A percentile compares a stretch with the other conserved stretches of the same genome.
Evolutionary conservation across 768 basidiomycete species (phyloP).

Genomic region (Glaciozyma martinii): DNA sequence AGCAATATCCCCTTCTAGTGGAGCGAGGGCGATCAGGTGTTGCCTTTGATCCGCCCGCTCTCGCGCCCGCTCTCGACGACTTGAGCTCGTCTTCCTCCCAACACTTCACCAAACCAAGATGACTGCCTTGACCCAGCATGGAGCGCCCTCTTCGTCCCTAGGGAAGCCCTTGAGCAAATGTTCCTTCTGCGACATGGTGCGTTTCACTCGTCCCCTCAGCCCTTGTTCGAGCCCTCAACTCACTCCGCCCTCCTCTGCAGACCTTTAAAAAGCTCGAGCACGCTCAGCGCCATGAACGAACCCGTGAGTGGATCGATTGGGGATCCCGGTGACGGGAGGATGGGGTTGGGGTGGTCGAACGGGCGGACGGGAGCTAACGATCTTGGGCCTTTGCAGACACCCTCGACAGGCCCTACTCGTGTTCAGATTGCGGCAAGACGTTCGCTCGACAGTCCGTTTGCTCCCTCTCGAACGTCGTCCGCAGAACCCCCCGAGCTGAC

Average conservation of each 20-base stretch:
- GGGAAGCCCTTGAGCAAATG: not conserved
- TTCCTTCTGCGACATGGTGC: not conserved
- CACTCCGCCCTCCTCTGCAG: not conserved
- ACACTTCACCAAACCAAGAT: no score
- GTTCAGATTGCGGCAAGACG: constrained; percentile 32
- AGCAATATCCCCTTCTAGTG: no score
- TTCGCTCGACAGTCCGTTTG: constrained; percentile 33
- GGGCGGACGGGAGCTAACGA: not conserved
- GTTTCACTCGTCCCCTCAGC: not conserved
- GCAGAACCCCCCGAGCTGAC: not conserved
- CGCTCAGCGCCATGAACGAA: constrained; percentile 33
- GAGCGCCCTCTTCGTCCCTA: no score
- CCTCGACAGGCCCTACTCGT: constrained; percentile 33
- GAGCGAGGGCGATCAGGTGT: no score
- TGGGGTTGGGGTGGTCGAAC: no score
- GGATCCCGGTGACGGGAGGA: not conserved
- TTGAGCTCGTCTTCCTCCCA: no score
- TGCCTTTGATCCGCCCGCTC: no score
- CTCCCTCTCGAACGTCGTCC: not conserved
- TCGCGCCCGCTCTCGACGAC: no score
- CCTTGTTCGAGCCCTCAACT: not conserved
- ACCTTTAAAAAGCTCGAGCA: constrained; percentile 34
- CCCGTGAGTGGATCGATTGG: constrained; percentile 23
- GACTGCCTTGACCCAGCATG: no score
- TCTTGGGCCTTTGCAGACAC: constrained; percentile 26